phyloP scores from a whole-genome alignment of 805 yeast genomes.

The Suhomyces vadensis region DNA sequence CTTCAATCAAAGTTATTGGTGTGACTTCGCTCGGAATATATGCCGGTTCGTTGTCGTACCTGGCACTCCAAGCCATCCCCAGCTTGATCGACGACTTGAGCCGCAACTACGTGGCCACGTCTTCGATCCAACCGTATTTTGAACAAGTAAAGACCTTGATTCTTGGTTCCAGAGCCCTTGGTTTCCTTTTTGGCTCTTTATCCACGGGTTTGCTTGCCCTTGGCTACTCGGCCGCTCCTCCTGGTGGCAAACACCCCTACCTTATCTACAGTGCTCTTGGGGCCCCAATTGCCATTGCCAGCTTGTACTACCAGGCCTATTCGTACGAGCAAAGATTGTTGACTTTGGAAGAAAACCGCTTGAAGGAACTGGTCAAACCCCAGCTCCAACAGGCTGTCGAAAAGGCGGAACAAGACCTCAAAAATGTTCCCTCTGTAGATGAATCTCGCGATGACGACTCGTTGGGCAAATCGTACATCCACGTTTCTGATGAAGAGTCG shows the following conservation, averaged over 20 bases:
- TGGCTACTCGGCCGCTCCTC: slow-evolving; percentile 60
- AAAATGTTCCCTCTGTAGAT: neutral
- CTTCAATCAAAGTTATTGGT: slow-evolving; percentile 60
- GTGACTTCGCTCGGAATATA: slow-evolving; percentile 68
- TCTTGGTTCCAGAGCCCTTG: slow-evolving; percentile 22
- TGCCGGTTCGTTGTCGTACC: slow-evolving; percentile 50
- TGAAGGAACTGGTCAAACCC: slow-evolving; percentile 2
- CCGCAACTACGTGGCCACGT: slow-evolving; percentile 10
- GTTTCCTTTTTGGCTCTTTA: slow-evolving; percentile 44
- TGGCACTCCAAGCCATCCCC: slow-evolving; percentile 35
- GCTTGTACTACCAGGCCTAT: slow-evolving; percentile 17
- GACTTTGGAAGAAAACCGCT: slow-evolving; percentile 2
- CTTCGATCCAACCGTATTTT: slow-evolving; percentile 8
- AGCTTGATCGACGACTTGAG: slow-evolving; percentile 29
- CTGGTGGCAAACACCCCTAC: slow-evolving; percentile 67
- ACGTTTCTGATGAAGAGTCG: slow-evolving; percentile 41
- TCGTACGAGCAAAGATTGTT: slow-evolving; percentile 20
- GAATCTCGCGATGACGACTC: slow-evolving; percentile 24
- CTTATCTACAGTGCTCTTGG: slow-evolving; percentile 63
- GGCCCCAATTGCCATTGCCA: slow-evolving; percentile 44
- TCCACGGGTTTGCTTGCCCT: slow-evolving; percentile 52
- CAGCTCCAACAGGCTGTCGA: slow-evolving; percentile 1
- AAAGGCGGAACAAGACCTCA: neutral
- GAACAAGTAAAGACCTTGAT: slow-evolving; percentile 24
- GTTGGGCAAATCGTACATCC: slow-evolving; percentile 43